A percentile compares a stretch with the other conserved stretches of the same genome.
phyloP scores from a whole-genome alignment of 495 filamentous ascomycete species.

The Penicillium tannophilum region DNA sequence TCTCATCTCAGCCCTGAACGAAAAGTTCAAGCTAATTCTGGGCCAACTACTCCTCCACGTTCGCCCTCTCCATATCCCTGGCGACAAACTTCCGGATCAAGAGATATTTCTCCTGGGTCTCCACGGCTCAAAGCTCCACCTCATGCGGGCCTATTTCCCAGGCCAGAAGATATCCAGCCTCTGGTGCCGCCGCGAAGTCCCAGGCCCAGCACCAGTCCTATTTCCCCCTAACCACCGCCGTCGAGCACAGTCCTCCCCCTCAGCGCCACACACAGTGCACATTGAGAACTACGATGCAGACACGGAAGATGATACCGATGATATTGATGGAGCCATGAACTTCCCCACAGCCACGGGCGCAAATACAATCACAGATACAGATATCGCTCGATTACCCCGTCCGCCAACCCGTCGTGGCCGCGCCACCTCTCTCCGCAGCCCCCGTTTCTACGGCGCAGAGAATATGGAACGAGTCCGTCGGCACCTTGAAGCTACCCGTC shows the following conservation, averaged over 20 bases:
- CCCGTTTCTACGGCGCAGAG: slow-evolving; percentile 22
- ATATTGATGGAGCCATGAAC: not conserved
- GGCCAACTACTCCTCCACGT: slow-evolving; percentile 28
- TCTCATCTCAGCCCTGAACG: slow-evolving; percentile 17
- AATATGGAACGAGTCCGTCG: slow-evolving; percentile 27
- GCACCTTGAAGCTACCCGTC: slow-evolving; percentile 20
- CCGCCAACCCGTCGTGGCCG: not conserved
- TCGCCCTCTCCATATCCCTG: slow-evolving; percentile 21
- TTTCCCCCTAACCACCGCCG: not conserved
- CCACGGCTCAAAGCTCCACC: slow-evolving; percentile 35
- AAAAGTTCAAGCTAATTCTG: slow-evolving; percentile 35
- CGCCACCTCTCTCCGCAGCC: not conserved
- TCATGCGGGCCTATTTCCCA: slow-evolving; percentile 35
- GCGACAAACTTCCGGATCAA: slow-evolving; percentile 36
- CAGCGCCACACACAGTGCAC: not conserved
- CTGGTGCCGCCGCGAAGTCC: slow-evolving; percentile 26
- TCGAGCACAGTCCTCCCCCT: not conserved
- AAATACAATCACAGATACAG: not conserved
- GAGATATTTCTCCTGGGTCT: slow-evolving; percentile 35
- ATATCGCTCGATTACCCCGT: not conserved
- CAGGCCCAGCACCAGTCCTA: not conserved
- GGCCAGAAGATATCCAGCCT: slow-evolving; percentile 31
- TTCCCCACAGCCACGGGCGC: no score
- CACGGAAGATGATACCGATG: not conserved
- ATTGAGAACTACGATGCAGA: not conserved